Percentiles rank a stretch among this genome's conserved stretches.
Conservation (phyloP, 1,139 yeast genomes). For the Suhomyces kunorum region DNA sequence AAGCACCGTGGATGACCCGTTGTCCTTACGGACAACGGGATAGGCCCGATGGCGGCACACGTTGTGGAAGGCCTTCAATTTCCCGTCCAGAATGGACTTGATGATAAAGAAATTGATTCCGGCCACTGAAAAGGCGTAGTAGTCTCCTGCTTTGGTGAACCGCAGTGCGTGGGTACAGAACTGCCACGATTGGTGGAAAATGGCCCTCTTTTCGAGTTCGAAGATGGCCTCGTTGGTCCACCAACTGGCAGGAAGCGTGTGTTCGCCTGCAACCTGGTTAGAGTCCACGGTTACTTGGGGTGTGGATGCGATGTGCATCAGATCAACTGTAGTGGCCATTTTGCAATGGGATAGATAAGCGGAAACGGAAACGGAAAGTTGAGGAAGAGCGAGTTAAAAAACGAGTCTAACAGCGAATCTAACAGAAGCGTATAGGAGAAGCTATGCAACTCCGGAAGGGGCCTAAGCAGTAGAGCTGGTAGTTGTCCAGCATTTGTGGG, state of each 20-base stretch:
- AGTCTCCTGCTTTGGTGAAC: slow-evolving; percentile 58
- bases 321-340: slow-evolving; percentile 10
- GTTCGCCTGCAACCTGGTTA: slow-evolving; percentile 47
- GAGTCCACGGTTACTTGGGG: slow-evolving; percentile 25
- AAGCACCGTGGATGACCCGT: slow-evolving; percentile 56
- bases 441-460: no score
- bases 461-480: no score
- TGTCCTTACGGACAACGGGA: slow-evolving; percentile 58
- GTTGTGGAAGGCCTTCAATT: slow-evolving; percentile 60
- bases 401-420: no score
- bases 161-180: slow-evolving; percentile 52
- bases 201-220: slow-evolving; percentile 57
- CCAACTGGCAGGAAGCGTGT: slow-evolving; percentile 66
- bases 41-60: slow-evolving; percentile 66
- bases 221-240: slow-evolving; percentile 60
- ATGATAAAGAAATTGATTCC: slow-evolving; percentile 59
- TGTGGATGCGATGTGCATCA: slow-evolving; percentile 24
- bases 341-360: no score
- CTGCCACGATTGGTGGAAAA: slow-evolving; percentile 58
- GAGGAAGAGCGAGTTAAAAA: no score
- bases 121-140: slow-evolving; percentile 48
- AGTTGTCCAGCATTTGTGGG: no score
- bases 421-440: no score
- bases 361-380: no score
- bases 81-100: slow-evolving; percentile 50